Conservation (phyloP, 129 eudicot genomes). For the carrot (Daucus carota) region DH1_v3.0 NC_030389.2:45361501-45362000, state of each 20-base stretch:
- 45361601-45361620: conserved; percentile 53
- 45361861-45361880: conserved; percentile 50
- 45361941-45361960: conserved; percentile 39
- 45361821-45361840: conserved; percentile 76
- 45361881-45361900: conserved; percentile 47
- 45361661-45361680: conserved; percentile 35
- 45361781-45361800: conserved; percentile 48
- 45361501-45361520: conserved; percentile 52
- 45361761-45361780: conserved; percentile 37
- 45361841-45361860: conserved; percentile 57
- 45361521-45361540: not conserved
- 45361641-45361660: conserved; percentile 69
- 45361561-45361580: too few relatives aligned
- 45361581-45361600: conserved; percentile 41
- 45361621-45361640: conserved; percentile 84
- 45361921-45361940: conserved; percentile 65
- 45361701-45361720: conserved; percentile 84
- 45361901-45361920: conserved; percentile 57
- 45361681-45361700: conserved; percentile 29
- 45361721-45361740: conserved; percentile 70
- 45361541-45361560: not conserved
- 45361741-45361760: conserved; percentile 38
- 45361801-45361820: conserved; percentile 72
- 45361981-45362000: conserved; percentile 33
- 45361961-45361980: conserved; percentile 37